These are phyloP conservation scores for Colletotrichum cordylinicola DNA, from an alignment of 2,329 filamentous ascomycete genomes.

Conservation along the genomic window DNA sequence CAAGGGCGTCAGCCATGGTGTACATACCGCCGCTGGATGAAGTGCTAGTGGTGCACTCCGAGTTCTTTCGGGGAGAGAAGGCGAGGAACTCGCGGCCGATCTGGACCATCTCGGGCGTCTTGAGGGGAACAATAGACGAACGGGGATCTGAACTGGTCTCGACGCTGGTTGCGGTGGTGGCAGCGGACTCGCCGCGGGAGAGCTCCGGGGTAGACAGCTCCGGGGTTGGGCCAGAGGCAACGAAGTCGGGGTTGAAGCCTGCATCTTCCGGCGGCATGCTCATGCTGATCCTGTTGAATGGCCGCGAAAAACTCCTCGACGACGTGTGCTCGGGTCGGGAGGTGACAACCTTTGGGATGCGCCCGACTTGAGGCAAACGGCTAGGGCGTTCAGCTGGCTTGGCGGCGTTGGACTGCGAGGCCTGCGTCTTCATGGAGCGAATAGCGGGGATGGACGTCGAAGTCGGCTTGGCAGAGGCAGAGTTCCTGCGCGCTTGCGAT, in stretches of 20 bases:
- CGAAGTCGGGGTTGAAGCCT: conserved; percentile 31
- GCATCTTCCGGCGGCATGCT: conserved; percentile 38
- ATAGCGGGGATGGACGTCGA: conserved; percentile 16
- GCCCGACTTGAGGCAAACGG: conserved; percentile 79
- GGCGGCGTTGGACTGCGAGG: not conserved
- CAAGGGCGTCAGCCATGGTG: conserved; percentile 67
- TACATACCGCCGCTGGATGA: conserved; percentile 62
- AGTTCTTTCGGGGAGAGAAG: conserved; percentile 77
- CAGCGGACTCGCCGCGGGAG: conserved; percentile 38
- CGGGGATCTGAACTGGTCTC: conserved; percentile 35
- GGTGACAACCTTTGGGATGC: conserved; percentile 83
- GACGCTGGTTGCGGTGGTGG: conserved; percentile 34
- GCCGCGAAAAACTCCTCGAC: conserved; percentile 83
- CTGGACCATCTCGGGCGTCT: conserved; percentile 35
- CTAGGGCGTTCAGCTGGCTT: conserved; percentile 50
- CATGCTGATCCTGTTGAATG: conserved; percentile 68
- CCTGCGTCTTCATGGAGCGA: conserved; percentile 16
- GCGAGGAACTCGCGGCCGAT: conserved; percentile 69
- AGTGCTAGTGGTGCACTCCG: conserved; percentile 59
- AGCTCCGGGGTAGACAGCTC: conserved; percentile 46
- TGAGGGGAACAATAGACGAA: conserved; percentile 32
- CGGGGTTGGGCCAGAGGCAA: conserved; percentile 53
- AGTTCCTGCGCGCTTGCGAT: conserved; percentile 16
- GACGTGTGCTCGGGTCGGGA: conserved; percentile 70
- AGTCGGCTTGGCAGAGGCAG: conserved; percentile 6